Conservation (phyloP, 2,329 filamentous ascomycete species). For the Colletotrichum sp. region DNA sequence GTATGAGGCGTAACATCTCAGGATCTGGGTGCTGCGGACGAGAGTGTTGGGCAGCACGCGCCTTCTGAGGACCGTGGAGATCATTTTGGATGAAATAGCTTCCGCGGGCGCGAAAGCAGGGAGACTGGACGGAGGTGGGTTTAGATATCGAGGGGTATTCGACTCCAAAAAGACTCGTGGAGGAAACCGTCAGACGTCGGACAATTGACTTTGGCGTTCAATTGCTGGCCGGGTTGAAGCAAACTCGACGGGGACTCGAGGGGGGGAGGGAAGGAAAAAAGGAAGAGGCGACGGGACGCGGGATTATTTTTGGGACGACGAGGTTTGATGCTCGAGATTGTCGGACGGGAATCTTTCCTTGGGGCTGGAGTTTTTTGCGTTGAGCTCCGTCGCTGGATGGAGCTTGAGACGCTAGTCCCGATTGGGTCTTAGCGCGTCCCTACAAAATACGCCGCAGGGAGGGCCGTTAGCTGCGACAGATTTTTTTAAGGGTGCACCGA, state of each 20-base stretch:
- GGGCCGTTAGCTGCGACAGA: slow-evolving; percentile 6
- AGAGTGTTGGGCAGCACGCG: slow-evolving; percentile 60
- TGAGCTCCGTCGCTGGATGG: slow-evolving; percentile 43
- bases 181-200: slow-evolving; percentile 13
- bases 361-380: slow-evolving; percentile 48
- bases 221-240: slow-evolving; percentile 23
- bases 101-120: slow-evolving; percentile 16
- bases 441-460: slow-evolving; percentile 24
- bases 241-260: slow-evolving; percentile 22
- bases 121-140: neutral
- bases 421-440: slow-evolving; percentile 28
- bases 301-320: slow-evolving; percentile 35
- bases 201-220: slow-evolving; percentile 14
- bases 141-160: neutral
- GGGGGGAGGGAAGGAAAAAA: neutral
- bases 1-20: slow-evolving; percentile 80
- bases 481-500: neutral
- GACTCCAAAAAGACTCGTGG: neutral
- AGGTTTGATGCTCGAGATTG: slow-evolving; percentile 29
- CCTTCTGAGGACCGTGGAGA: slow-evolving; percentile 69
- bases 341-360: slow-evolving; percentile 37
- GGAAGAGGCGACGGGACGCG: slow-evolving; percentile 22
- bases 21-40: slow-evolving; percentile 59
- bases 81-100: slow-evolving; percentile 50
- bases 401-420: slow-evolving; percentile 36